Conservation (phyloP, 23 red algal genomes). For the Gracilariopsis chorda region DNA sequence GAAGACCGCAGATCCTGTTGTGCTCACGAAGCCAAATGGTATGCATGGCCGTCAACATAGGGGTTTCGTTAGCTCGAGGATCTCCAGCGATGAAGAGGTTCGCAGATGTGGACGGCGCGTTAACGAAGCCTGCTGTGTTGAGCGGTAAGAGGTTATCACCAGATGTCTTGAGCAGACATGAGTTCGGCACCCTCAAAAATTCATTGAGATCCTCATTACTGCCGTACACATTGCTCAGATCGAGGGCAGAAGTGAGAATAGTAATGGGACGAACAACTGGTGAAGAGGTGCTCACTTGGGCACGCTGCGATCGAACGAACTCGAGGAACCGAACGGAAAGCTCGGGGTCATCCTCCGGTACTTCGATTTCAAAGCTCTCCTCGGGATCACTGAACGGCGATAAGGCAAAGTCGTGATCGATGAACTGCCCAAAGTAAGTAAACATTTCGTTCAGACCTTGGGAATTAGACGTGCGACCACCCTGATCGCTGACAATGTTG, state of each 20-base stretch:
- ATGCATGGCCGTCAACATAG: constrained; percentile 22
- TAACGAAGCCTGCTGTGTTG: not conserved
- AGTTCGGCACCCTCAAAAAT: not conserved
- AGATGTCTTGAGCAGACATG: not conserved
- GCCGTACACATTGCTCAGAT: not conserved
- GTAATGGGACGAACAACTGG: not conserved
- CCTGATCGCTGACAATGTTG: constrained; percentile 36
- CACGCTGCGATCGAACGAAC: not conserved
- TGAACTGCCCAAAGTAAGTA: no score
- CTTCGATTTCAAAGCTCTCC: not conserved
- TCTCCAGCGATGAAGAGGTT: constrained; percentile 48
- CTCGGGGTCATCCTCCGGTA: not conserved
- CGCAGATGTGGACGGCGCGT: not conserved
- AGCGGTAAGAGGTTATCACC: not conserved
- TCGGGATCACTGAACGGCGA: not conserved
- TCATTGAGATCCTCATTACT: not conserved
- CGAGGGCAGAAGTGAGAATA: not conserved
- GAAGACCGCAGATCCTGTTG: not conserved
- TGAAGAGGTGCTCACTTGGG: not conserved
- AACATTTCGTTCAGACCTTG: constrained; percentile 15
- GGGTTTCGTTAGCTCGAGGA: constrained; percentile 29
- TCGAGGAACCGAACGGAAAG: not conserved
- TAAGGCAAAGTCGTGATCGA: constrained; percentile 48
- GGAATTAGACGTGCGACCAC: not conserved
- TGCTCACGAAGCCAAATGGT: constrained; percentile 43